A percentile compares a stretch with the other conserved stretches of the same genome.
These are phyloP conservation scores for Penicillium nucicola DNA, from an alignment of 495 filamentous ascomycete genomes.

Conservation along the genomic window DNA sequence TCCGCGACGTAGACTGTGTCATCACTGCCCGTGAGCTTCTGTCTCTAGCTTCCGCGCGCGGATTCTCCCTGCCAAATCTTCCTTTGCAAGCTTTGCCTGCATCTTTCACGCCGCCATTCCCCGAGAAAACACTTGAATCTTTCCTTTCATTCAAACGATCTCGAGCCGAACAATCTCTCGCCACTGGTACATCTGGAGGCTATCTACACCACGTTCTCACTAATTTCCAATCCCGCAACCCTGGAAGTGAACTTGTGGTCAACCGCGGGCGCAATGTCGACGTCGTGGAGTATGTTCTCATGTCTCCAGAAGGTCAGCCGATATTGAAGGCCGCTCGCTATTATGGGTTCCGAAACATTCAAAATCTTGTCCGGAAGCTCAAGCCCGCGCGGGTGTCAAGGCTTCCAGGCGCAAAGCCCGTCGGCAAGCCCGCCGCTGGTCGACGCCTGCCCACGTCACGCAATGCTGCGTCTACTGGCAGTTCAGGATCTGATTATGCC, in stretches of 20 bases:
- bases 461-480: slow-evolving; percentile 23
- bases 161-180: slow-evolving; percentile 26
- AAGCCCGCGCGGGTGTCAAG: slow-evolving; percentile 73
- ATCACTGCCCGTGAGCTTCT: slow-evolving; percentile 93
- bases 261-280: slow-evolving; percentile 83
- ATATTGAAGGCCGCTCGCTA: slow-evolving; percentile 83
- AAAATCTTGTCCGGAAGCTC: slow-evolving; percentile 87
- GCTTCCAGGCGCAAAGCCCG: slow-evolving; percentile 66
- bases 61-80: slow-evolving; percentile 67
- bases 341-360: slow-evolving; percentile 97
- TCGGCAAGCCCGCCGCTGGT: slow-evolving; percentile 28
- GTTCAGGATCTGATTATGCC: slow-evolving; percentile 60
- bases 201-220: slow-evolving; percentile 80
- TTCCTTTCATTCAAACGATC: slow-evolving; percentile 59
- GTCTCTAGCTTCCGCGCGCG: slow-evolving; percentile 76
- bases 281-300: slow-evolving; percentile 76
- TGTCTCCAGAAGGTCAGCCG: slow-evolving; percentile 47
- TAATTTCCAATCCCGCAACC: slow-evolving; percentile 64
- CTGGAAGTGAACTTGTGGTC: slow-evolving; percentile 62
- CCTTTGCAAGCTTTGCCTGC: slow-evolving; percentile 51
- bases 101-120: slow-evolving; percentile 50
- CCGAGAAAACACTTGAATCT: slow-evolving; percentile 60
- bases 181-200: slow-evolving; percentile 78
- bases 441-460: slow-evolving; percentile 37
- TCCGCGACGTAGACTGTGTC: slow-evolving; percentile 93